A percentile compares a stretch with the other conserved stretches of the same genome.
Conservation (phyloP, 2,329 filamentous ascomycete genomes). For the Fusarium longipes region DNA sequence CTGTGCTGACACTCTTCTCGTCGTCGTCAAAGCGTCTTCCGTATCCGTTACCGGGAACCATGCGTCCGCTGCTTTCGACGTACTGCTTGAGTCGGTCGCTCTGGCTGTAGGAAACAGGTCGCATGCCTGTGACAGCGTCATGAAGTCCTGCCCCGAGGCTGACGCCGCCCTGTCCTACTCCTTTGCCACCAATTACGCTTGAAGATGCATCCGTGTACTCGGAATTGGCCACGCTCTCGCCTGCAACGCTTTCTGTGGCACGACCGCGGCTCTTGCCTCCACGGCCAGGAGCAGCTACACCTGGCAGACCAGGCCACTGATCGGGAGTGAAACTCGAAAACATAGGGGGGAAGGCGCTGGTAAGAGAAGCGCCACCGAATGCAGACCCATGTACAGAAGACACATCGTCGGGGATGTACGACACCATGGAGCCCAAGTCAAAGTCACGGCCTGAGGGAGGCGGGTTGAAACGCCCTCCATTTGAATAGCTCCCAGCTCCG, state of each 20-base stretch:
- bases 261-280: slow-evolving; percentile 75
- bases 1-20: slow-evolving; percentile 94
- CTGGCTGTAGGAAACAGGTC: slow-evolving; percentile 68
- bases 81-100: slow-evolving; percentile 91
- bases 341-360: slow-evolving; percentile 85
- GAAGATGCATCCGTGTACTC: slow-evolving; percentile 87
- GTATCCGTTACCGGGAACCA: slow-evolving; percentile 74
- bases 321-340: slow-evolving; percentile 92
- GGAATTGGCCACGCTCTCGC: slow-evolving; percentile 91
- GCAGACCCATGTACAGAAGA: slow-evolving; percentile 95
- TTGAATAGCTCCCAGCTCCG: slow-evolving; percentile 50
- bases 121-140: slow-evolving; percentile 74
- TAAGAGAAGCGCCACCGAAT: slow-evolving; percentile 83
- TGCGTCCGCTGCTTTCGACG: slow-evolving; percentile 84
- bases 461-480: slow-evolving; percentile 57
- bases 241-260: slow-evolving; percentile 82
- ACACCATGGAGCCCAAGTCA: slow-evolving; percentile 89
- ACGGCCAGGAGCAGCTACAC: slow-evolving; percentile 69
- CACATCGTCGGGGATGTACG: slow-evolving; percentile 96
- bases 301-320: slow-evolving; percentile 84
- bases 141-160: slow-evolving; percentile 85
- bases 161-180: slow-evolving; percentile 85
- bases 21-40: slow-evolving; percentile 86
- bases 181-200: slow-evolving; percentile 80
- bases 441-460: slow-evolving; percentile 63